Evolutionary conservation across 371 early-diverging fungal genomes (phyloP).

Genomic region (Apophysomyces ossiformis): DNA sequence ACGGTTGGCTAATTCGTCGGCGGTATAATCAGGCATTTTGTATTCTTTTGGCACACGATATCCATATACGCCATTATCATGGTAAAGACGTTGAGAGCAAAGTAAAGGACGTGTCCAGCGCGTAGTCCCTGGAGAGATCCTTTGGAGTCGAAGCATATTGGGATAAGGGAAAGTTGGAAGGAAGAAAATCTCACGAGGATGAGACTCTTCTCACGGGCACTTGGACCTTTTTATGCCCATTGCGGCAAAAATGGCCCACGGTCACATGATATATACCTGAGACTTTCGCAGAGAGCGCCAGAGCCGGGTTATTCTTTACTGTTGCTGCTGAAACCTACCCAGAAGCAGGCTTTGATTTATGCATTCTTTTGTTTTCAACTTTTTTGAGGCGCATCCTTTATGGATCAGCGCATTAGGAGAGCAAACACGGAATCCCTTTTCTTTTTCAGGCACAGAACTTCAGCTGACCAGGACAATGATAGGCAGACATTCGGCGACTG

Average conservation of each 20-base stretch:
- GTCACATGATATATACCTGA: not conserved
- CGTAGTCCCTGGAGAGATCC: not conserved
- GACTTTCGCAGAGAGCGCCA: too few relatives aligned
- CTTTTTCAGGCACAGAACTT: not conserved
- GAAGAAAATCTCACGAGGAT: not conserved
- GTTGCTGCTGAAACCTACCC: too few relatives aligned
- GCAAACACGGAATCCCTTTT: not conserved
- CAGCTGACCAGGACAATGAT: not conserved
- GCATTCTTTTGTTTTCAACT: too few relatives aligned
- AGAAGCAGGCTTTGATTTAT: too few relatives aligned
- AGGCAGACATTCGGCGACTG: not conserved
- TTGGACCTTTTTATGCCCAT: not conserved
- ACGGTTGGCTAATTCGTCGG: constrained; percentile 81
- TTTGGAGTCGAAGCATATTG: constrained; percentile 1
- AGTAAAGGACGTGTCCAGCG: constrained; percentile 7
- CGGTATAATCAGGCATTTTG: constrained; percentile 75
- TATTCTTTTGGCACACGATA: constrained; percentile 76
- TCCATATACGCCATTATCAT: constrained; percentile 84
- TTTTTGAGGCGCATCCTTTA: too few relatives aligned
- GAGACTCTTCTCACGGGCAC: not conserved
- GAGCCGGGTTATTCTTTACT: too few relatives aligned
- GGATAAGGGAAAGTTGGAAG: not conserved
- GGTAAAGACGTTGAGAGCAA: constrained; percentile 47
- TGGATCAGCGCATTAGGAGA: too few relatives aligned
- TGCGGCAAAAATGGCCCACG: not conserved